Base-by-base conservation (phyloP, 179 eudicot species). In the Heliamphora pulchella region DNA sequence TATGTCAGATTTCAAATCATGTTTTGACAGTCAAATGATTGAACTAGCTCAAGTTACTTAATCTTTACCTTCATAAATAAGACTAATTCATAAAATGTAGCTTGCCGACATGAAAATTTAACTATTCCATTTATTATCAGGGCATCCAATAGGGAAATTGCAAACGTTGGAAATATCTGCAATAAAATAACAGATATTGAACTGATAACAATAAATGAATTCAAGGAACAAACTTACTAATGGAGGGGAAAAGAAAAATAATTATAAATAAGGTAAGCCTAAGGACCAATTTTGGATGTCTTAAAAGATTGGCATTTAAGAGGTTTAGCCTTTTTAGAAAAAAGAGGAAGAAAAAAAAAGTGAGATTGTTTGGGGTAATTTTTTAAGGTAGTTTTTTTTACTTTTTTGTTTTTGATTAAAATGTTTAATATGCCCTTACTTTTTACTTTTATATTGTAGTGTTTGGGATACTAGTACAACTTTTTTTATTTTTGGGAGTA, bases 251-350 rank as follows among this genome's bases (percentile, higher is more conserved):
- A 63, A 44, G n/a, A 17, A 48, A 71, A 48, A 46, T 48, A 48
- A n/a, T 58, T 4, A 71, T 20, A 71, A 71, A 22, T 71, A 71
- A 47, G 57, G 43, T 70, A 48, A 71, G 51, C 75, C 75, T 17
- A 7, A 31, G 31, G 31, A 31, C 31, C 31, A 31, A 31, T 31
- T 31, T 31, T 31, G 31, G 31, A 31, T 31, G 31, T 31, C 31
- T 31, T 31, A 31, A 31, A 31, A 31, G 31, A 31, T 31, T 31
- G 31, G 31, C 31, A 31, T 31, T 31, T 31, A 31, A 31, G 31
- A 31, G 31, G 31, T 31, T 31, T 31, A 31, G 31, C 31, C 31
- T 31, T 31, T 31, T 31, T 31, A 31, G 31, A 31, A 31, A 31
- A 31, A 31, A 31, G 31, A 31, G 31, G 31, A 31, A 31, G 31